Percentiles rank a stretch among this genome's conserved stretches.
These are phyloP conservation scores for Pelargonium citronellum DNA, from an alignment of 441 rosid genomes.

Conservation along the genomic window DNA sequence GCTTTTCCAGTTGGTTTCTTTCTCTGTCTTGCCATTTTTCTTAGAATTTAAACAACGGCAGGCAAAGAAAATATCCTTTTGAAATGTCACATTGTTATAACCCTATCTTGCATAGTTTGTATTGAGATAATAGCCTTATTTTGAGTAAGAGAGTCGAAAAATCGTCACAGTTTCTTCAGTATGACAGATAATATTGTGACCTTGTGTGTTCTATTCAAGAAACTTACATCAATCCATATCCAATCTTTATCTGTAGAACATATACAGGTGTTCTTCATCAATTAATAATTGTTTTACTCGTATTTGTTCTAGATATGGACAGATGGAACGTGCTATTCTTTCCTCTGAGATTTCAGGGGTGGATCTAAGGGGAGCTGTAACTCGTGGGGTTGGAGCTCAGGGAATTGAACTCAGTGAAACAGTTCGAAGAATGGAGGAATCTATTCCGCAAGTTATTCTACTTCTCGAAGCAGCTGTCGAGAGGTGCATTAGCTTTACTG, in stretches of 20 bases:
- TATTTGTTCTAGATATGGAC: conserved; percentile 67
- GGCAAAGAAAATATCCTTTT: background rate
- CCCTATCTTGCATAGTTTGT: background rate
- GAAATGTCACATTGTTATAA: background rate
- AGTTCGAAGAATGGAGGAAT: conserved; percentile 97
- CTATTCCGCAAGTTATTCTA: conserved; percentile 85
- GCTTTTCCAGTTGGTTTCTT: background rate
- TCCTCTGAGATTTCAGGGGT: conserved; percentile 80
- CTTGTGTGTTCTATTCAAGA: background rate
- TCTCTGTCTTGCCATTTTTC: too few relatives aligned
- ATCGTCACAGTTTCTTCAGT: background rate
- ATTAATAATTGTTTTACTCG: background rate
- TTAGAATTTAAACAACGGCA: too few relatives aligned
- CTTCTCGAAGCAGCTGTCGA: conserved; percentile 95
- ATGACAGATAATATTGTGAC: background rate
- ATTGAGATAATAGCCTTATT: background rate
- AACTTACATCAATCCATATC: background rate
- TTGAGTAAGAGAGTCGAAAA: background rate
- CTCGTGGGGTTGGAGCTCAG: conserved; percentile 97
- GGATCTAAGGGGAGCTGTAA: conserved; percentile 95
- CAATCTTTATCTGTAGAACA: conserved; percentile 8
- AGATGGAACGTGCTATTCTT: conserved; percentile 85
- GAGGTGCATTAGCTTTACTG: conserved; percentile 87
- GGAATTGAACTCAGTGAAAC: conserved; percentile 97
- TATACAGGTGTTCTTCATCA: background rate